A percentile compares a stretch with the other conserved stretches of the same genome.
These are phyloP conservation scores for Talaromyces proteolyticus DNA, from an alignment of 495 filamentous ascomycete genomes.

Conservation along the genomic window DNA sequence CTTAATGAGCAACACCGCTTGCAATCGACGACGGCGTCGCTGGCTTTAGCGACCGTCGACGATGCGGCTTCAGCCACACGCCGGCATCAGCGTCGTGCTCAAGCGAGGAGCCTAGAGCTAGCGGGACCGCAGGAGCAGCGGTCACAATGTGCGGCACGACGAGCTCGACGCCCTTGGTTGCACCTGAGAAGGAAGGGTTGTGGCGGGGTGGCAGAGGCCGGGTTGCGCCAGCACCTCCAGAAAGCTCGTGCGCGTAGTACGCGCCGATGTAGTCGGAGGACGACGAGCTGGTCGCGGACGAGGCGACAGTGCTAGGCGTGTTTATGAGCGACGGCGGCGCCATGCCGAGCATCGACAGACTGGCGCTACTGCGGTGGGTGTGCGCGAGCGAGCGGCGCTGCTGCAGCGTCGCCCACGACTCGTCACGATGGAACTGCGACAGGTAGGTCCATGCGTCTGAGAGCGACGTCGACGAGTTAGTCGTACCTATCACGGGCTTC, in stretches of 20 bases:
- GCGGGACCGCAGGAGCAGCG: neutral
- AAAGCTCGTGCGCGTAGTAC: slow-evolving; percentile 22
- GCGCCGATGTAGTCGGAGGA: slow-evolving; percentile 6
- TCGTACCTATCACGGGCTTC: slow-evolving; percentile 43
- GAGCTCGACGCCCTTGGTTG: slow-evolving; percentile 34
- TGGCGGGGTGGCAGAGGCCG: slow-evolving; percentile 37
- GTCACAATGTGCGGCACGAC: slow-evolving; percentile 31
- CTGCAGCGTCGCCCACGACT: neutral
- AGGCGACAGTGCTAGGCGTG: slow-evolving; percentile 34
- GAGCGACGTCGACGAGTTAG: slow-evolving; percentile 14
- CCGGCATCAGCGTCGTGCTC: neutral
- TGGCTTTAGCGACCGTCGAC: no score
- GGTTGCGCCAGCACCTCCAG: slow-evolving; percentile 17
- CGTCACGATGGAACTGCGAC: slow-evolving; percentile 31
- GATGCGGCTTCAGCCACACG: neutral
- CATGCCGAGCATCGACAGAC: slow-evolving; percentile 31
- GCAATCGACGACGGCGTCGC: no score
- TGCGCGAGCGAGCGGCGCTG: neutral
- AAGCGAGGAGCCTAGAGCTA: neutral
- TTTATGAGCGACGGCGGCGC: slow-evolving; percentile 31
- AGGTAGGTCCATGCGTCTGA: slow-evolving; percentile 45
- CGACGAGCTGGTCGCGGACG: slow-evolving; percentile 32
- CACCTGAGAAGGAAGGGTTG: slow-evolving; percentile 29
- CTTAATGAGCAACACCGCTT: no score
- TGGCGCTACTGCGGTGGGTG: slow-evolving; percentile 24